Evolutionary conservation across 225 moss, liverwort and hornwort species (phyloP).

Genomic region (Sphagnum contortum): DNA sequence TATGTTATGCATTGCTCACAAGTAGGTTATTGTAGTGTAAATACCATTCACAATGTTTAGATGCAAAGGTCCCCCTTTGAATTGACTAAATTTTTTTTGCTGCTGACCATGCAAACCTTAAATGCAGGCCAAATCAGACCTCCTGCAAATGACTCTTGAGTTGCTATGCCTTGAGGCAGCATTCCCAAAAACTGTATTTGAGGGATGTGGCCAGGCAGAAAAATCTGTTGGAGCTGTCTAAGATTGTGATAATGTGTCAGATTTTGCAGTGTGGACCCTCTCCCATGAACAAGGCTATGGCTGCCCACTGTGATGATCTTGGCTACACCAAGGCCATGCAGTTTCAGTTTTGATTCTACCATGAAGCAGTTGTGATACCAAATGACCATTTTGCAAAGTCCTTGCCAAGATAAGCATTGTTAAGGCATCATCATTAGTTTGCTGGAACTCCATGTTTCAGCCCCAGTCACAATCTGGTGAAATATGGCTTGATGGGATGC

Average conservation of each 20-base stretch:
- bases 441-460: no score
- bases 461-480: no score
- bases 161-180: not conserved
- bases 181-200: no score
- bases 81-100: no score
- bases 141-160: not conserved
- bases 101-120: not conserved
- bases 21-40: not conserved
- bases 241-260: slow-evolving; percentile 28
- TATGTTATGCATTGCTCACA: not conserved
- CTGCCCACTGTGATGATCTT: slow-evolving; percentile 61
- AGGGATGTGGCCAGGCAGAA: no score
- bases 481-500: no score
- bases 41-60: not conserved
- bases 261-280: slow-evolving; percentile 85
- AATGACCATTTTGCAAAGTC: no score
- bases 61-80: no score
- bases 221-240: not conserved
- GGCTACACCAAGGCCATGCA: slow-evolving; percentile 84
- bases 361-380: no score
- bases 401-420: no score
- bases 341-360: slow-evolving; percentile 65
- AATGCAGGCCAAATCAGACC: not conserved
- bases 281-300: slow-evolving; percentile 91
- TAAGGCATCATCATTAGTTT: no score